Evolutionary conservation across 768 basidiomycete genomes (phyloP).

Genomic region (Phlebiopsis gigantea): DNA sequence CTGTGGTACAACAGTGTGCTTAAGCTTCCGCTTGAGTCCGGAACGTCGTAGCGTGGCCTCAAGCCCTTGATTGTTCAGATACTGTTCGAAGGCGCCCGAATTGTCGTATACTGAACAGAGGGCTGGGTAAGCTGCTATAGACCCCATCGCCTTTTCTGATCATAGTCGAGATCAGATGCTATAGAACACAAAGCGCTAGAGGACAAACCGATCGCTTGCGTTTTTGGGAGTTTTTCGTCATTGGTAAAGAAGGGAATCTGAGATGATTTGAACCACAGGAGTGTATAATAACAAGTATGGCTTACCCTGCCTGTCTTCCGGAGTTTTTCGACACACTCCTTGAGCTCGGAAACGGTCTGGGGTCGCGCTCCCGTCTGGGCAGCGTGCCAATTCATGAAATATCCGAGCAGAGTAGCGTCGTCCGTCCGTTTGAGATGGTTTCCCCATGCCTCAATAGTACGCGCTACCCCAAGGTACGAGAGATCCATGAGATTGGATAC

Average conservation of each 20-base stretch:
- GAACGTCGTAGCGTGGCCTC: slow-evolving; percentile 17
- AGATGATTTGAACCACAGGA: no score
- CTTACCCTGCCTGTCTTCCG: slow-evolving; percentile 15
- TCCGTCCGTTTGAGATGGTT: slow-evolving; percentile 29
- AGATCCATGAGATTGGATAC: slow-evolving; percentile 44
- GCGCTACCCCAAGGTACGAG: slow-evolving; percentile 35
- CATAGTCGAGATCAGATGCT: not conserved
- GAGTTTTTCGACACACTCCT: slow-evolving; percentile 13
- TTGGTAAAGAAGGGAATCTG: no score
- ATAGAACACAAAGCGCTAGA: not conserved
- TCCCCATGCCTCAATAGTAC: slow-evolving; percentile 32
- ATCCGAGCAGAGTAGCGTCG: slow-evolving; percentile 33
- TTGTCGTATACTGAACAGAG: slow-evolving; percentile 31
- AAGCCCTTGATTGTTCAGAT: slow-evolving; percentile 27
- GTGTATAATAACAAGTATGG: no score
- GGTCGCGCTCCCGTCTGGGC: slow-evolving; percentile 8
- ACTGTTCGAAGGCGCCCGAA: slow-evolving; percentile 31
- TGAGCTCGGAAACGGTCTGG: slow-evolving; percentile 3
- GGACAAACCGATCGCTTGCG: not conserved
- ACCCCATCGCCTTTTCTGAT: no score
- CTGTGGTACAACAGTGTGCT: slow-evolving; percentile 34
- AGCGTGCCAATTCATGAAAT: slow-evolving; percentile 49
- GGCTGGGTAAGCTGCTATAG: not conserved
- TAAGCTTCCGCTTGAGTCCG: slow-evolving; percentile 21
- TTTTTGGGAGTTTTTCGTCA: no score